Evolutionary conservation across 495 filamentous ascomycete species (phyloP).

Genomic region (Penicillium cinerascens): DNA sequence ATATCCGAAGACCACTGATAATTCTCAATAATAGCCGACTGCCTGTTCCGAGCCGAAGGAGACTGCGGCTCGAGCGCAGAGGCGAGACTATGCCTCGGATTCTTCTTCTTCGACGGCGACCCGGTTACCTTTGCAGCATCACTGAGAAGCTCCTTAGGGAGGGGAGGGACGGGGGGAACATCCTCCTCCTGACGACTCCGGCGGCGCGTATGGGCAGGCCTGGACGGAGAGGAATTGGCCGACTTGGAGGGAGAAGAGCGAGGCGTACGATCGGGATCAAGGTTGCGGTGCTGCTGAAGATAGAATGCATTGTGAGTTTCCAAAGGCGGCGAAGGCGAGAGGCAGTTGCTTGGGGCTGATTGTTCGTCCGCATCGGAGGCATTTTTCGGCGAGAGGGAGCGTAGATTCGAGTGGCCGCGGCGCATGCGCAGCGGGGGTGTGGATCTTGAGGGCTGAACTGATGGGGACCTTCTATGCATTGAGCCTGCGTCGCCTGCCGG

Average conservation of each 20-base stretch:
- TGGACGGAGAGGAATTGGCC: neutral
- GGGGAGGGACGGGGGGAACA: conserved; percentile 44
- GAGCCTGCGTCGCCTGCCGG: conserved; percentile 10
- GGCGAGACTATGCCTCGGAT: neutral
- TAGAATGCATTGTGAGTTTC: conserved; percentile 22
- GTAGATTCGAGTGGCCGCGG: conserved; percentile 23
- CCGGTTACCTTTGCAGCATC: conserved; percentile 33
- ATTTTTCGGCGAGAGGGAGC: conserved; percentile 17
- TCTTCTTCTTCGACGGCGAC: conserved; percentile 29
- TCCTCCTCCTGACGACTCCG: conserved; percentile 28
- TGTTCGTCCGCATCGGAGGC: conserved; percentile 5
- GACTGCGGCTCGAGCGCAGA: conserved; percentile 6
- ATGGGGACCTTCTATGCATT: conserved; percentile 17
- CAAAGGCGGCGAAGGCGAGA: conserved; percentile 27
- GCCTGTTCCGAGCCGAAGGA: conserved; percentile 1
- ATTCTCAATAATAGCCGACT: conserved; percentile 16
- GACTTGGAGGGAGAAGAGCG: conserved; percentile 16
- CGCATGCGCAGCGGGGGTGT: conserved; percentile 26
- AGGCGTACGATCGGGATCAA: conserved; percentile 21
- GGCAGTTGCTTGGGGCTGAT: conserved; percentile 1
- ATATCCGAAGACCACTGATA: conserved; percentile 49
- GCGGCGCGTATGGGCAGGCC: conserved; percentile 14
- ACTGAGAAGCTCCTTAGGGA: conserved; percentile 38
- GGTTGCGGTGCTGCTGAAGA: conserved; percentile 19
- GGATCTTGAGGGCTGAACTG: conserved; percentile 13